Conservation (phyloP, 805 yeast species). For the Suhomyces prunicola region DNA sequence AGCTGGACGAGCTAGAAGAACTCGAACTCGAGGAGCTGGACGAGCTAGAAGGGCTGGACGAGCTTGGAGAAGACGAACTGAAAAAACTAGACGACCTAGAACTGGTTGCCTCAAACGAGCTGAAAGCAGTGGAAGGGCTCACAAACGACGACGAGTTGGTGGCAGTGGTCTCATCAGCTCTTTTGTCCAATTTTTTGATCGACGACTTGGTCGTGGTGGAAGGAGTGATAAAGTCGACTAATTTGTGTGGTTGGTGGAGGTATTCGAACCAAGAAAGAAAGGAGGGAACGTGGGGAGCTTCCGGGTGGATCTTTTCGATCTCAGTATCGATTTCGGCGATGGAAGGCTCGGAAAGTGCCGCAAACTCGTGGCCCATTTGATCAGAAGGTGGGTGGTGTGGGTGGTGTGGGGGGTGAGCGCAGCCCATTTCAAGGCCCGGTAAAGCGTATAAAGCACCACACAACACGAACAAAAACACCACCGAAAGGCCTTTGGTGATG, state of each 20-base stretch:
- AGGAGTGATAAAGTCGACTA: background rate
- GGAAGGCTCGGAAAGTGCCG: background rate
- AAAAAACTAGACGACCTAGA: background rate
- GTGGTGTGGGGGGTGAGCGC: conserved; percentile 1
- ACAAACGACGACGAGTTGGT: background rate
- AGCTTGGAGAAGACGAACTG: background rate
- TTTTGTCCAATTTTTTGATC: background rate
- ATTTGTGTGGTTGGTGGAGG: background rate
- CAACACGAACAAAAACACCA: background rate
- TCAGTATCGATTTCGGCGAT: background rate
- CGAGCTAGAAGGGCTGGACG: background rate
- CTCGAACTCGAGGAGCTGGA: background rate
- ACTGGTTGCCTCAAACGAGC: background rate
- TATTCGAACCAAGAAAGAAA: background rate
- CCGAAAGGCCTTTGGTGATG: background rate
- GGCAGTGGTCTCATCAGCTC: background rate
- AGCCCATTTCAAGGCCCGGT: background rate
- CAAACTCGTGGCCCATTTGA: background rate
- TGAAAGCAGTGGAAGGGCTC: background rate
- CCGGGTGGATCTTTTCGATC: background rate
- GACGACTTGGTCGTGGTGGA: background rate
- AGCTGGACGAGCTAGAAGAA: background rate
- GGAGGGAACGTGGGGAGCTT: background rate
- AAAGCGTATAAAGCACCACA: background rate
- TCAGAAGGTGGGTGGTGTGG: background rate